Percentiles rank a stretch among this genome's conserved stretches.
Conservation (phyloP, 257 asterid genomes). For the Penstemon eatonii region DNA sequence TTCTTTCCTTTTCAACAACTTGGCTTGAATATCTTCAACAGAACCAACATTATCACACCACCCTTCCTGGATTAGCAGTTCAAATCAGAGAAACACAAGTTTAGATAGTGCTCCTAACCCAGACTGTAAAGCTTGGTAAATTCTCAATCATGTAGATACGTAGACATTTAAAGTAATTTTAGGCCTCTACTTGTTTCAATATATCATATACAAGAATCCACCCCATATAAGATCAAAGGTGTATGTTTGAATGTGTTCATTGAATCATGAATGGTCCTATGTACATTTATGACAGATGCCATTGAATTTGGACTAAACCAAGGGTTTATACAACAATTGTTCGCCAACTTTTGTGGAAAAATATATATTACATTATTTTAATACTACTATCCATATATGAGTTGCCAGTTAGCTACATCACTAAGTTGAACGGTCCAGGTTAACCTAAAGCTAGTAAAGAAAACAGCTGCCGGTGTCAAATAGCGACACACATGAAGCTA, state of each 20-base stretch:
- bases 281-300: slow-evolving; percentile 1
- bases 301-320: background rate
- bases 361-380: background rate
- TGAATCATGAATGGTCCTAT: background rate
- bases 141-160: no score
- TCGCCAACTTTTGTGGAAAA: background rate
- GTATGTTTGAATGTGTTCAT: slow-evolving; percentile 7
- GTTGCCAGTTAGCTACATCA: background rate
- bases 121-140: background rate
- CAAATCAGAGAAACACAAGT: background rate
- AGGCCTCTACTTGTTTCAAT: no score
- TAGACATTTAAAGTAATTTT: no score
- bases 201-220: no score
- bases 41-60: slow-evolving; percentile 87
- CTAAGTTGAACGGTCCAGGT: background rate
- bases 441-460: slow-evolving; percentile 2
- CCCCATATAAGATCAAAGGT: background rate
- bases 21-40: slow-evolving; percentile 73
- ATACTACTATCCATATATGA: background rate
- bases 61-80: slow-evolving; percentile 52
- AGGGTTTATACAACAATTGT: background rate
- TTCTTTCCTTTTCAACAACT: slow-evolving; percentile 81
- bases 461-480: background rate
- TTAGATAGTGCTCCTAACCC: background rate
- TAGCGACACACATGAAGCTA: slow-evolving; percentile 8